Base-by-base conservation (phyloP, 305 asterid genomes). In the Solanum hybrid region DNA sequence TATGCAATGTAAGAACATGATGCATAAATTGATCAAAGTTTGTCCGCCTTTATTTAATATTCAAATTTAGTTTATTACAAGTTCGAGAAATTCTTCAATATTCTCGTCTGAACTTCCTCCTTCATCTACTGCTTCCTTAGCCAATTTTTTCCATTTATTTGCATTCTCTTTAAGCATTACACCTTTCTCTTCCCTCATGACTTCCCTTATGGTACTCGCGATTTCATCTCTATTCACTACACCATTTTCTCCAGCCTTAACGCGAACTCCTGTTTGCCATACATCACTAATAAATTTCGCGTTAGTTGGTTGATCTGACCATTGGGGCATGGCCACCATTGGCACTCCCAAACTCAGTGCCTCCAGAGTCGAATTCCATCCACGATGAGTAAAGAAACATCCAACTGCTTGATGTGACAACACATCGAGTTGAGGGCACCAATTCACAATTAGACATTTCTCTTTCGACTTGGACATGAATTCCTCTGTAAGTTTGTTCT, bases 101-200 rank as follows among this genome's bases (percentile, higher is more conserved):
- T 93, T 93, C 29, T 86, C 91, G 14, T 93, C 90, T 28, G 95
- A 92, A 88, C 94, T 95, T 33, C 97, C 97, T 73, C 94, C 96
- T 69, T 89, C 79, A 80, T 84, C 89, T 7, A 91, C 93, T 5
- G 97, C 98, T 91, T 94, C 94, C 71, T 89, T 46, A 61, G 94
- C 94, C 92, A 93, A 90, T 28, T 88, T 87, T 90, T 93, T 93
- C 96, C 96, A 95, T 91, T 88, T 93, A 2, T 67, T 39, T 74
- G 94, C 95, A 89, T 73, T 87, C 8, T 69, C 88, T 78, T 89
- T 86, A 0, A 88, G 34, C n/a, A 14, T 57, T 36, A 14, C 3
- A 6, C 88, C 89, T 40, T 37, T 36, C 80, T 91, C 90, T 11
- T 77, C 86, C 34, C n/a, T 39, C 86, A 74, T 75, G 6, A 91